Percentiles rank a stretch among this genome's conserved stretches.
These are phyloP conservation scores for Heritiera littoralis DNA, from an alignment of 345 rosid species.

Conservation along the genomic window DNA sequence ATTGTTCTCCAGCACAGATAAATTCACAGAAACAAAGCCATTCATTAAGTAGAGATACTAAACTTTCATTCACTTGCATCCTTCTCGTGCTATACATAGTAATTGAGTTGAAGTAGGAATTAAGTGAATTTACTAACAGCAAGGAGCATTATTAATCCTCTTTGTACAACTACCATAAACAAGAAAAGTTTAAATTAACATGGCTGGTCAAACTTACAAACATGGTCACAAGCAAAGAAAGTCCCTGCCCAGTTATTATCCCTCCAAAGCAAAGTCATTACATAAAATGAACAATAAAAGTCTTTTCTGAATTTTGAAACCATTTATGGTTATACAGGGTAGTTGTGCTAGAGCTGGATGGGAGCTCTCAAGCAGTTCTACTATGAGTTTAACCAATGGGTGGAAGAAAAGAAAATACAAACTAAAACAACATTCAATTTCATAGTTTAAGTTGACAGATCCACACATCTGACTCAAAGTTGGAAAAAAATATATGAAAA, in stretches of 20 bases:
- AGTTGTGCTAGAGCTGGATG: not conserved
- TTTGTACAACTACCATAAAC: not conserved
- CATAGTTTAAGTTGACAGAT: not conserved
- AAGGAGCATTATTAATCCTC: not conserved
- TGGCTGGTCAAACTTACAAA: not conserved
- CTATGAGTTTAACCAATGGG: not conserved
- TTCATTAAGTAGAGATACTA: not conserved
- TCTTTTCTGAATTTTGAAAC: not conserved
- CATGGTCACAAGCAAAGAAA: not conserved
- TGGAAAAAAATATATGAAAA: not conserved
- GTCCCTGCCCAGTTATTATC: not conserved
- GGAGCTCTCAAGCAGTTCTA: conserved; percentile 10
- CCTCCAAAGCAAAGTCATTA: not conserved
- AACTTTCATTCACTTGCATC: not conserved
- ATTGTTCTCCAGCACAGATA: not conserved
- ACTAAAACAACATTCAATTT: not conserved
- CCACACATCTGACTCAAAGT: not conserved
- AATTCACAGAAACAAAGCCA: not conserved
- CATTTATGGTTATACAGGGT: not conserved
- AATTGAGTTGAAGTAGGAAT: not conserved
- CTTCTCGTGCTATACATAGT: not conserved
- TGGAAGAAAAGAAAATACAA: not conserved
- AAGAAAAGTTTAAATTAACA: not conserved
- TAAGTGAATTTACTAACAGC: not conserved
- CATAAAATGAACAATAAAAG: not conserved